Percentiles rank a stretch among this genome's conserved stretches.
Evolutionary conservation across 1,139 yeast species (phyloP).

Genomic region (Blastobotrys arbuscula): DNA sequence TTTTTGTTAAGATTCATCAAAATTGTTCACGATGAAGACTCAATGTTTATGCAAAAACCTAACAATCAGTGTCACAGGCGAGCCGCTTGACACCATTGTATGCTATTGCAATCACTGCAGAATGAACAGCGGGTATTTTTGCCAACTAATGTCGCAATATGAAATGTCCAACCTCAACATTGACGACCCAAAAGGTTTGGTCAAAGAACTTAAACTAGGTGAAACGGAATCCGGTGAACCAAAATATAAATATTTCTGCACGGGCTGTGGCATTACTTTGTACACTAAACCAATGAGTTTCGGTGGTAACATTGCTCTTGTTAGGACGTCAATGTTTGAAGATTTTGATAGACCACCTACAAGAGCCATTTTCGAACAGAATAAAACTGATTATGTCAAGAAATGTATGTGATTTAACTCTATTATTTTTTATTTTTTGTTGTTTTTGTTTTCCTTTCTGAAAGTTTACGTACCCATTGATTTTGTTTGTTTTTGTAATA

Average conservation of each 20-base stretch:
- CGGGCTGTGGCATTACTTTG: constrained; percentile 28
- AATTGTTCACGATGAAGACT: no score
- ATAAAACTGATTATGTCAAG: constrained; percentile 7
- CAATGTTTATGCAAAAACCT: constrained; percentile 28
- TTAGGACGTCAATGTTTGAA: constrained; percentile 26
- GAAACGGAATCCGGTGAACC: constrained; percentile 22
- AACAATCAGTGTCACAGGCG: constrained; percentile 17
- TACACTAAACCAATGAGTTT: constrained; percentile 27
- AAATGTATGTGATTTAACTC: not conserved
- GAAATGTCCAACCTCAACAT: constrained; percentile 20
- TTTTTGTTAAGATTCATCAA: no score
- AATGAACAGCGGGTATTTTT: constrained; percentile 29
- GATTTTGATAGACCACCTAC: constrained; percentile 8
- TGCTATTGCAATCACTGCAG: constrained; percentile 31
- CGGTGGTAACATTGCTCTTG: constrained; percentile 21
- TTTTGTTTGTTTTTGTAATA: not conserved
- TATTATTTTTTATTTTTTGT: not conserved
- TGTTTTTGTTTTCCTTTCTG: not conserved
- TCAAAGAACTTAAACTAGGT: not conserved
- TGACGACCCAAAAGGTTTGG: constrained; percentile 16
- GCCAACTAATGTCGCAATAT: constrained; percentile 25
- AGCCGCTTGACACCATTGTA: constrained; percentile 20
- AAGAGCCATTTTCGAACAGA: constrained; percentile 6
- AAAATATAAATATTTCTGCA: constrained; percentile 28
- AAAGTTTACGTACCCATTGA: not conserved